A percentile compares a stretch with the other conserved stretches of the same genome.
These are phyloP conservation scores for Pogostemon cablin DNA, from an alignment of 257 asterid species.

Conservation along the genomic window DNA sequence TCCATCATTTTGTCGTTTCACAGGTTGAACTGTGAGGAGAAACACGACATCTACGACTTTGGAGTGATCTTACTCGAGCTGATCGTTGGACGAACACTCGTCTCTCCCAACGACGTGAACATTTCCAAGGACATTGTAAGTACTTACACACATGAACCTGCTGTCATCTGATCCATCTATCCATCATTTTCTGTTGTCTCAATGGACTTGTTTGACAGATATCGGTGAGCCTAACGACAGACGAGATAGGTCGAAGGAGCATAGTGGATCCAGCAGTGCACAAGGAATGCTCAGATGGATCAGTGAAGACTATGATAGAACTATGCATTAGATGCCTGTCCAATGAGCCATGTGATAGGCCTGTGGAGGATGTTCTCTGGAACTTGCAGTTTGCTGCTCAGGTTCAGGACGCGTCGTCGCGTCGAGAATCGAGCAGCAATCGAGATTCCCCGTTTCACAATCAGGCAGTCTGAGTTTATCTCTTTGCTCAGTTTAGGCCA, in stretches of 20 bases:
- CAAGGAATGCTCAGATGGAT: constrained; percentile 78
- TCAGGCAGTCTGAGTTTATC: not conserved
- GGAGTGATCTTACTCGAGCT: constrained; percentile 90
- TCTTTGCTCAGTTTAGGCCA: not conserved
- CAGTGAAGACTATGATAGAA: constrained; percentile 65
- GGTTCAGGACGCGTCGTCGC: constrained; percentile 62
- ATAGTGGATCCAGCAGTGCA: constrained; percentile 66
- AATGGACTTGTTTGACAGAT: constrained; percentile 38
- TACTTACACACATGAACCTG: not conserved
- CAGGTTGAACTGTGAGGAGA: constrained; percentile 56
- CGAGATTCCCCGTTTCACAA: constrained; percentile 52
- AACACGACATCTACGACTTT: constrained; percentile 65
- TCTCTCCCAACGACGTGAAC: constrained; percentile 45
- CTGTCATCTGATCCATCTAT: not conserved
- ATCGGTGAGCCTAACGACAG: constrained; percentile 59
- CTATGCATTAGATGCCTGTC: constrained; percentile 72
- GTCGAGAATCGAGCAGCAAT: constrained; percentile 48
- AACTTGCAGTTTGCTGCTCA: constrained; percentile 93
- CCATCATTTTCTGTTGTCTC: not conserved
- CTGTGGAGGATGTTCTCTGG: constrained; percentile 84
- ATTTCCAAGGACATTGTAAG: constrained; percentile 72
- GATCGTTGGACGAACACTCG: constrained; percentile 63
- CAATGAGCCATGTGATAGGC: constrained; percentile 50
- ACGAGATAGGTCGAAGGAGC: constrained; percentile 51
- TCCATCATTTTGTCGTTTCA: constrained; percentile 1